A percentile compares a stretch with the other conserved stretches of the same genome.
Evolutionary conservation across 1,284 basidiomycete species (phyloP).

Genomic region (Leucoagaricus sp.): DNA sequence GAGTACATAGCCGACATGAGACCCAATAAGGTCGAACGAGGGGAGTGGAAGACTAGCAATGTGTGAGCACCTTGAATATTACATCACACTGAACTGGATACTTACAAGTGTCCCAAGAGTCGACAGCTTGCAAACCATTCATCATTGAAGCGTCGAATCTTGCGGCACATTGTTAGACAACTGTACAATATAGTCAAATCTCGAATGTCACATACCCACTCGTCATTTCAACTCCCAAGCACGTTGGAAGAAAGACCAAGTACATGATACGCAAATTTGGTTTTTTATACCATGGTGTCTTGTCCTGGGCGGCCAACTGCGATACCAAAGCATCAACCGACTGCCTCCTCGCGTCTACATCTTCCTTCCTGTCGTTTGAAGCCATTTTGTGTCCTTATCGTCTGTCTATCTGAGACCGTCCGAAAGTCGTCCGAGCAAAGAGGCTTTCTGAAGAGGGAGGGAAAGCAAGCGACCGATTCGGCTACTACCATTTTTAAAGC

Average conservation of each 20-base stretch:
- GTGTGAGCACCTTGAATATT: neutral
- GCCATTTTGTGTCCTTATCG: neutral
- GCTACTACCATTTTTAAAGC: neutral
- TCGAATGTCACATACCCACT: constrained; percentile 43
- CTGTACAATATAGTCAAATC: neutral
- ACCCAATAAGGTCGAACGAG: constrained; percentile 51
- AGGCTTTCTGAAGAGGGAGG: neutral
- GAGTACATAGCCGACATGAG: constrained; percentile 56
- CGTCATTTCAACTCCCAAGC: constrained; percentile 64
- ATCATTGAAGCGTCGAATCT: constrained; percentile 63
- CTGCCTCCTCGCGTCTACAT: neutral
- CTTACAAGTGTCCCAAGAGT: constrained; percentile 48
- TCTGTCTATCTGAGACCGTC: neutral
- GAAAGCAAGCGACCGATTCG: neutral
- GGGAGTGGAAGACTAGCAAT: constrained; percentile 46
- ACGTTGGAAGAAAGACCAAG: constrained; percentile 55
- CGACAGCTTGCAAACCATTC: constrained; percentile 51
- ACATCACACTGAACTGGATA: neutral
- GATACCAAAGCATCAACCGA: constrained; percentile 40
- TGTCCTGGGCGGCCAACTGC: constrained; percentile 46
- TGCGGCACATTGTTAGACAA: neutral
- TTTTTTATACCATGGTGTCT: constrained; percentile 56
- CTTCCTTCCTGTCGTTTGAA: neutral
- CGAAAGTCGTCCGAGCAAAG: neutral
- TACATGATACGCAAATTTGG: constrained; percentile 51